These are phyloP conservation scores for cucumber (Cucumis sativus) DNA, from an alignment of 306 rosid genomes.

Conservation along the genomic window DNA sequence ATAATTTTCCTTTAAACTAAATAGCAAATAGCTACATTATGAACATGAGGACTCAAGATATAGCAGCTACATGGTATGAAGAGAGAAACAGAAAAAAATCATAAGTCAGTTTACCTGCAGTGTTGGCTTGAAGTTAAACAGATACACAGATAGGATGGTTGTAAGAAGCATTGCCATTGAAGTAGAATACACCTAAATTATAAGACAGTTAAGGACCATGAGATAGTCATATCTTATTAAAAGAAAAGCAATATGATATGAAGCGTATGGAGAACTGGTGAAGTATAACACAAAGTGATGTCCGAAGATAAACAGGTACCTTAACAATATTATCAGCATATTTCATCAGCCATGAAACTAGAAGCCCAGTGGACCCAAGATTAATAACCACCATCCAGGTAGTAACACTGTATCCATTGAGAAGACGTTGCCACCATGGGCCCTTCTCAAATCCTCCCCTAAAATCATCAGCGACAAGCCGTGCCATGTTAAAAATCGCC, in stretches of 20 bases:
- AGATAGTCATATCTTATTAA: not conserved
- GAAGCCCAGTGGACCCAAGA: constrained; percentile 91
- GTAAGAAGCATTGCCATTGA: constrained; percentile 98
- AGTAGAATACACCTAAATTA: constrained; percentile 64
- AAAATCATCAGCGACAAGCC: constrained; percentile 72
- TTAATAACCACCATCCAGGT: constrained; percentile 90
- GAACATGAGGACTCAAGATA: not conserved
- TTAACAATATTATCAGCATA: constrained; percentile 95
- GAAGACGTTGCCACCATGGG: constrained; percentile 91
- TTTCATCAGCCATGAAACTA: constrained; percentile 95
- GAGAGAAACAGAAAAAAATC: not conserved
- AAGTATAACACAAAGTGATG: not conserved
- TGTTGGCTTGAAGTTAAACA: constrained; percentile 77
- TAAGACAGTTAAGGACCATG: not conserved
- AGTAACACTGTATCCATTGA: constrained; percentile 67
- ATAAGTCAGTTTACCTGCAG: constrained; percentile 44
- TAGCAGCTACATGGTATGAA: not conserved
- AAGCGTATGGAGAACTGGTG: not conserved
- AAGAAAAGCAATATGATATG: not conserved
- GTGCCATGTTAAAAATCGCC: constrained; percentile 74
- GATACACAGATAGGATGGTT: constrained; percentile 56
- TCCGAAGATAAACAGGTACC: constrained; percentile 21
- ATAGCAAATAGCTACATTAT: not conserved
- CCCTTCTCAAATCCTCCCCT: constrained; percentile 85
- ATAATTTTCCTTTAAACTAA: not conserved